A percentile compares a stretch with the other conserved stretches of the same genome.
Evolutionary conservation across 768 basidiomycete species (phyloP).

Genomic region (Amyloporia xantha): DNA sequence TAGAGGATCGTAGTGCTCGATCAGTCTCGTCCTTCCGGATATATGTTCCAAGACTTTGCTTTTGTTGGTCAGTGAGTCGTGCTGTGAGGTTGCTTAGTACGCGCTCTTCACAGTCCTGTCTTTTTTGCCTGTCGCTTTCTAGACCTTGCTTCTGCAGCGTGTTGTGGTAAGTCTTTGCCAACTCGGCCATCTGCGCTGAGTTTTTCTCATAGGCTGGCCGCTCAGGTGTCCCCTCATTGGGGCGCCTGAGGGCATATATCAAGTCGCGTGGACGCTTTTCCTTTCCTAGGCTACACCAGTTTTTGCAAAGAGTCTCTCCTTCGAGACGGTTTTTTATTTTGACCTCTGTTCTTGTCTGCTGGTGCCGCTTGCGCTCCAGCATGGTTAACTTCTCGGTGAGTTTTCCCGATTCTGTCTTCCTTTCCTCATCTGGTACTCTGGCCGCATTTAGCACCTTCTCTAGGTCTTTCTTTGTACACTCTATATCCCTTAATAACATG

Average conservation of each 20-base stretch:
- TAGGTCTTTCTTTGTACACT: too few species aligned
- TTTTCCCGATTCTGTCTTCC: not conserved
- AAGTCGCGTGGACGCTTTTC: not conserved
- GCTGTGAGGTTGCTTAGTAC: not conserved
- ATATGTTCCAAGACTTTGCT: not conserved
- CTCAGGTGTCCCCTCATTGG: not conserved
- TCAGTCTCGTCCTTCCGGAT: not conserved
- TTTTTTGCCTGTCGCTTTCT: not conserved
- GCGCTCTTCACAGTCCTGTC: not conserved
- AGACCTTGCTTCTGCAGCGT: conserved; percentile 6
- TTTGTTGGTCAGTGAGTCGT: not conserved
- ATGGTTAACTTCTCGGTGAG: too few species aligned
- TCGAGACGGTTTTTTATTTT: not conserved
- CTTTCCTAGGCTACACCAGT: not conserved
- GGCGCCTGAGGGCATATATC: not conserved
- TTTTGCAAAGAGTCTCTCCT: not conserved
- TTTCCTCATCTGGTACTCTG: too few species aligned
- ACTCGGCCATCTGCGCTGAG: conserved; percentile 12
- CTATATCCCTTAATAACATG: too few species aligned
- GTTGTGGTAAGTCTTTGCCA: conserved; percentile 13
- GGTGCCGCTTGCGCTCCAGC: not conserved
- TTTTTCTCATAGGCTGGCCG: not conserved
- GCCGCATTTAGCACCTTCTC: too few species aligned
- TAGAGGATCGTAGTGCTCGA: not conserved
- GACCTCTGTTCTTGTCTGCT: not conserved